Percentiles rank a stretch among this genome's conserved stretches.
These are phyloP conservation scores for Hanseniaspora valbyensis DNA, from an alignment of 805 yeast genomes.

Conservation along the genomic window DNA sequence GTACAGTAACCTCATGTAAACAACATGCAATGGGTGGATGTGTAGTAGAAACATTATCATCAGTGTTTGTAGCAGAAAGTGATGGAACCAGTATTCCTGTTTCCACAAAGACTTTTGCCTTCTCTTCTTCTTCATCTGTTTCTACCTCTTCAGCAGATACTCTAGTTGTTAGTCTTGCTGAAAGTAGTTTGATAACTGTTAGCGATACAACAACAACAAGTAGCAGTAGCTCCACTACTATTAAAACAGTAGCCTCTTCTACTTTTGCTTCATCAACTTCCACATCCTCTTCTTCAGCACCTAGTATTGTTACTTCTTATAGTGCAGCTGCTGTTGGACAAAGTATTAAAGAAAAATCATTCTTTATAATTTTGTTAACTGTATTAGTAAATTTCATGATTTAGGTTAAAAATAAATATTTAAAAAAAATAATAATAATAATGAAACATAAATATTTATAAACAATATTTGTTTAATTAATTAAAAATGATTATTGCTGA, in stretches of 20 bases:
- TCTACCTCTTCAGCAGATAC: too few species aligned
- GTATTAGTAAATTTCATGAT: neutral
- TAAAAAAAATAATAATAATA: too few species aligned
- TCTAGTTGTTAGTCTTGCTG: too few species aligned
- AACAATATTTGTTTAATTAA: too few species aligned
- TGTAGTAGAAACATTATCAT: neutral
- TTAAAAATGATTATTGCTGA: too few species aligned
- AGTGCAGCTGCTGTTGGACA: neutral
- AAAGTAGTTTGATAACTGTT: neutral
- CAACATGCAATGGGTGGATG: conserved; percentile 14
- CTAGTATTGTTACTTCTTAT: too few species aligned
- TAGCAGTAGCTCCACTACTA: too few species aligned
- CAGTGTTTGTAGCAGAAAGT: neutral
- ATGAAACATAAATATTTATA: too few species aligned
- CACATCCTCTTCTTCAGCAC: neutral
- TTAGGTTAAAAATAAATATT: neutral
- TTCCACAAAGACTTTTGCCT: neutral
- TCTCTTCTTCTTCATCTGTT: neutral
- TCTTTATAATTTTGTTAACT: neutral
- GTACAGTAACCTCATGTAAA: conserved; percentile 16
- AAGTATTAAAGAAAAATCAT: neutral
- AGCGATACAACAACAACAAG: neutral
- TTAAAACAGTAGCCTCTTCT: too few species aligned
- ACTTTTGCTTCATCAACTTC: neutral
- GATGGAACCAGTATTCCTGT: too few species aligned